Base-by-base conservation (phyloP, 768 basidiomycete species). In the Rhodotorula graminis region DNA sequence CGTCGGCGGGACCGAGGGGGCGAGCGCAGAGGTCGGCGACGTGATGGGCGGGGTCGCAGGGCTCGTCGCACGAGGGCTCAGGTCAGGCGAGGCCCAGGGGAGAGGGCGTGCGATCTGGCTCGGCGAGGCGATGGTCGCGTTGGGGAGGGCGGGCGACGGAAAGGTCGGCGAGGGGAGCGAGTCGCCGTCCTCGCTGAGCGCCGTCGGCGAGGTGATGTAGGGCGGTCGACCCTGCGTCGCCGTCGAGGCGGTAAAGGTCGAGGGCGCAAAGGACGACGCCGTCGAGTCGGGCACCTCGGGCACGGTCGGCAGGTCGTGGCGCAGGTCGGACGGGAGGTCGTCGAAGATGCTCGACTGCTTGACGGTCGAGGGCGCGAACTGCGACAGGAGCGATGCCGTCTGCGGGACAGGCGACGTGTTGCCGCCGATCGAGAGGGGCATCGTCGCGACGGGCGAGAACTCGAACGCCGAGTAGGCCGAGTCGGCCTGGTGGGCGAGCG, bases 161-260 rank as follows among this genome's bases (percentile, higher is more conserved):
- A 75, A 72, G 4, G 74, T 69, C 6, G 74, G 74, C 10, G 65
- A 67, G 1, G 71, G 74, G 29, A 75, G 65, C 7, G 57, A 56
- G n/a, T 75, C 74, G 58, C 66, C 66, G 55, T 75, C 74, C 37
- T 75, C 74, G 47, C 70, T 69, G 8, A 75, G 61, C 5, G 64
- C 67, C 23, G 67, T 64, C 7, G 74, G 74, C 23, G 73, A 70
- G 37, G 65, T 61, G 60, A 69, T 62, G 60, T 52, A 73, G 3
- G 52, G n/a, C 2, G 67, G 72, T 18, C 67, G 67, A 3, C 14
- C 44, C 27, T 25, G 23, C 21, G 27, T 37, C 50, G 61, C 29
- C 29, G 63, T 44, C 46, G 63, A 29, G 23, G 63, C 55, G 25
- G 63, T 29, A 10, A 31, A n/a, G 50, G 25, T 18, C 18, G 23